Conservation (phyloP, 208 protist genomes). For the Crithidia expoeki region DNA sequence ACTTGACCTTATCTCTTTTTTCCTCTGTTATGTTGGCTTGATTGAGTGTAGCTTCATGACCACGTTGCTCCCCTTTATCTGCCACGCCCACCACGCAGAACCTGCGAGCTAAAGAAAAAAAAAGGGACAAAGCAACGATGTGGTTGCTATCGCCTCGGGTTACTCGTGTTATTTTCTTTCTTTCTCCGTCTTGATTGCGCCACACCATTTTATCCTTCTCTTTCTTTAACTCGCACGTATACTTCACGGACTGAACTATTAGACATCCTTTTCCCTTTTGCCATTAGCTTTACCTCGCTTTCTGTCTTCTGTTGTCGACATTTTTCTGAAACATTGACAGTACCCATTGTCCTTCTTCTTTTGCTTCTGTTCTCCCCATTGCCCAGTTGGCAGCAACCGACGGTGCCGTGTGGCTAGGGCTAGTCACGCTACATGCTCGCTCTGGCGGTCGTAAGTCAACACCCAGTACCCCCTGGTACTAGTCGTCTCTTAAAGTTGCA, state of each 20-base stretch:
- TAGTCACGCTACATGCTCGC: too few species aligned
- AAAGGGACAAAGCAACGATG: background rate
- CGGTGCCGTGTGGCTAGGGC: too few species aligned
- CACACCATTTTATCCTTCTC: conserved; percentile 15
- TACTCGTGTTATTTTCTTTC: background rate
- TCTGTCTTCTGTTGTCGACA: background rate
- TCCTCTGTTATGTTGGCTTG: background rate
- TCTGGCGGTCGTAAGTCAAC: too few species aligned
- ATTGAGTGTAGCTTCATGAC: background rate
- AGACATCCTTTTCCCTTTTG: too few species aligned
- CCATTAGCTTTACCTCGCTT: background rate
- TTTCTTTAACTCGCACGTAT: background rate
- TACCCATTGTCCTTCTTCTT: background rate
- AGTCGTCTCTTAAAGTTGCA: too few species aligned
- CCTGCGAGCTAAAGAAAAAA: background rate
- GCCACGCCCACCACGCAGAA: background rate
- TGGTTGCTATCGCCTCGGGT: conserved; percentile 7
- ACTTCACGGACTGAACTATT: too few species aligned
- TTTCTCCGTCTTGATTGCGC: background rate
- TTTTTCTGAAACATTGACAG: conserved; percentile 2
- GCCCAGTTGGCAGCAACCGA: too few species aligned
- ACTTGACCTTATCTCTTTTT: conserved; percentile 5
- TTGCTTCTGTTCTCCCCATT: conserved; percentile 3
- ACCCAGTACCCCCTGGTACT: too few species aligned
- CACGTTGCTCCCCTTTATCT: background rate